Evolutionary conservation across 2,329 filamentous ascomycete genomes (phyloP).

Genomic region (Clonostachys byssicola): DNA sequence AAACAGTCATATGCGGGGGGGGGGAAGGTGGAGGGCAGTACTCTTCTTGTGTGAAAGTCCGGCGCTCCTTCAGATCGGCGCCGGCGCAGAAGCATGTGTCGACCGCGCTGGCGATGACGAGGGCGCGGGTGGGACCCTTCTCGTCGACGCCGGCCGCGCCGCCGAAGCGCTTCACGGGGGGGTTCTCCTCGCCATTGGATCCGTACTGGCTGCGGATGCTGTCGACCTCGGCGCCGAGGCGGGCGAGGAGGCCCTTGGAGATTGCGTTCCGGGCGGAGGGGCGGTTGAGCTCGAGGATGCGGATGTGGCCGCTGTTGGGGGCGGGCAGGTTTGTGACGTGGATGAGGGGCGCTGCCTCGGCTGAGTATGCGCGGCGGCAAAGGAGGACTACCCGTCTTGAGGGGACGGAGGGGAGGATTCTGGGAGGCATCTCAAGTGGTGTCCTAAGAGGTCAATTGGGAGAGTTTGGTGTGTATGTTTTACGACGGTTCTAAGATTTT

Average conservation of each 20-base stretch:
- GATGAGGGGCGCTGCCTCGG: constrained; percentile 47
- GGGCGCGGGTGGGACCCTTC: constrained; percentile 64
- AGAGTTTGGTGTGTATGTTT: no score
- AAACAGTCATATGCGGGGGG: not conserved
- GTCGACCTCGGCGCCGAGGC: constrained; percentile 69
- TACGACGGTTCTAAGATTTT: no score
- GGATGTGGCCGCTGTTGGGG: constrained; percentile 77
- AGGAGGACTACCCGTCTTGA: no score
- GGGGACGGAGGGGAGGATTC: no score
- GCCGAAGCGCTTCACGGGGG: constrained; percentile 32
- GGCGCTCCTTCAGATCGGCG: constrained; percentile 87
- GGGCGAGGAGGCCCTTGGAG: constrained; percentile 69
- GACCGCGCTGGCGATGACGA: constrained; percentile 82
- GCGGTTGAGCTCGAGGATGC: constrained; percentile 82
- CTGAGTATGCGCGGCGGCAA: constrained; percentile 29
- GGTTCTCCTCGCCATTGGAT: constrained; percentile 45
- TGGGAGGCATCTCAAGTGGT: no score
- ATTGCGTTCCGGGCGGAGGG: constrained; percentile 87
- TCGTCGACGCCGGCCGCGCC: constrained; percentile 36
- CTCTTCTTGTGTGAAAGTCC: constrained; percentile 74
- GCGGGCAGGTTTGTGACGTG: constrained; percentile 73
- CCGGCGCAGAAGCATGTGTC: constrained; percentile 90
- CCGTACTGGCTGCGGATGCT: constrained; percentile 63
- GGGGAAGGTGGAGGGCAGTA: constrained; percentile 25
- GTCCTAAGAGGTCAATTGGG: no score